Conservation (phyloP, 805 yeast genomes). For the Starmerella asiatica region DNA sequence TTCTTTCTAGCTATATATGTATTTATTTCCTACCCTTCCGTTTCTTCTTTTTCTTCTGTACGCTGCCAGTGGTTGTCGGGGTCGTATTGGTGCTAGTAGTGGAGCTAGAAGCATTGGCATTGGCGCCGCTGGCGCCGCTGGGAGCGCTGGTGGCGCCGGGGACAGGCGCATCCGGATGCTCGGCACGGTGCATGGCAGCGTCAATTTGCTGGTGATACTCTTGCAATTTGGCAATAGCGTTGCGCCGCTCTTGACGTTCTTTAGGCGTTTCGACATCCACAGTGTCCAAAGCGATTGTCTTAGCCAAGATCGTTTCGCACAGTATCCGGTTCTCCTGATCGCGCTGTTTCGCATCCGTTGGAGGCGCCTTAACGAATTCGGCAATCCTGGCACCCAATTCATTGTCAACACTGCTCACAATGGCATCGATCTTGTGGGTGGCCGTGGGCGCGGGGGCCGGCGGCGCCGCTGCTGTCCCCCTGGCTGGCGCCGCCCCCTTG, state of each 20-base stretch:
- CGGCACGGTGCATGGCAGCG: constrained; percentile 10
- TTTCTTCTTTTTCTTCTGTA: constrained; percentile 6
- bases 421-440: constrained; percentile 21
- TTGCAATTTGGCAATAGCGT: constrained; percentile 27
- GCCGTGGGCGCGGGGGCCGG: constrained; percentile 17
- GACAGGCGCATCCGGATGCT: background rate
- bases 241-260: constrained; percentile 25
- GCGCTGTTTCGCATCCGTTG: constrained; percentile 18
- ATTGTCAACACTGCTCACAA: constrained; percentile 19
- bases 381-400: constrained; percentile 21
- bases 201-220: constrained; percentile 24
- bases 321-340: constrained; percentile 25
- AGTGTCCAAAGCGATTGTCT: constrained; percentile 26
- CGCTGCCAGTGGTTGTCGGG: background rate
- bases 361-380: constrained; percentile 18
- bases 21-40: constrained; percentile 7
- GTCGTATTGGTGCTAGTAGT: background rate
- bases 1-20: background rate
- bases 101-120: background rate
- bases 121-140: background rate
- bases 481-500: background rate
- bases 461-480: background rate
- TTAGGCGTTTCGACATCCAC: constrained; percentile 25
- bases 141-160: constrained; percentile 1
- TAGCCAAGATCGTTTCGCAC: constrained; percentile 27